A percentile compares a stretch with the other conserved stretches of the same genome.
Conservation (phyloP, 768 basidiomycete genomes). For the Inosperma sp. region DNA sequence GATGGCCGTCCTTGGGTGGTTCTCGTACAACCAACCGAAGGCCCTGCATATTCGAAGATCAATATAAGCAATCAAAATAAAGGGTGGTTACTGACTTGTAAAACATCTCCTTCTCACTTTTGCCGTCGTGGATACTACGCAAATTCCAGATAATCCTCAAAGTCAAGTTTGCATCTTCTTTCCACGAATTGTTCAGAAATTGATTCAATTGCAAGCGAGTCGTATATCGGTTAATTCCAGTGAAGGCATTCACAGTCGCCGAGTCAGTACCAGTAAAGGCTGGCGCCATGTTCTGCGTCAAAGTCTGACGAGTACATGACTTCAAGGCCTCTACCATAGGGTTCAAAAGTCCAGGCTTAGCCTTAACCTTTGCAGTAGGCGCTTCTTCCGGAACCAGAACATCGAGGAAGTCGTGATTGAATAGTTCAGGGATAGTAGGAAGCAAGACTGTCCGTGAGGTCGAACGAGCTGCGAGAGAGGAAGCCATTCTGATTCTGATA, state of each 20-base stretch:
- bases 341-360: slow-evolving; percentile 31
- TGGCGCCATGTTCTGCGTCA: slow-evolving; percentile 48
- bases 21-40: slow-evolving; percentile 64
- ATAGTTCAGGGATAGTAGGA: slow-evolving; percentile 56
- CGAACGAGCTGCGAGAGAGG: slow-evolving; percentile 12
- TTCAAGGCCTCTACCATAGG: slow-evolving; percentile 55
- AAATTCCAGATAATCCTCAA: slow-evolving; percentile 64
- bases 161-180: slow-evolving; percentile 52
- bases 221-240: slow-evolving; percentile 31
- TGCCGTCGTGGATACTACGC: slow-evolving; percentile 69
- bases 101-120: slow-evolving; percentile 54
- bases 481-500: slow-evolving; percentile 16
- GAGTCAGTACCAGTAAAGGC: slow-evolving; percentile 50
- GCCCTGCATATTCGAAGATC: slow-evolving; percentile 30
- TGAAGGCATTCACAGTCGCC: slow-evolving; percentile 54
- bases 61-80: neutral
- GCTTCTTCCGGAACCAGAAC: slow-evolving; percentile 41
- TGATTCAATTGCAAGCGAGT: slow-evolving; percentile 23
- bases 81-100: slow-evolving; percentile 33
- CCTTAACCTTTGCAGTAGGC: neutral
- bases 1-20: slow-evolving; percentile 69
- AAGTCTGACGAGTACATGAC: slow-evolving; percentile 37
- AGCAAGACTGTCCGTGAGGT: slow-evolving; percentile 46
- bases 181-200: slow-evolving; percentile 50
- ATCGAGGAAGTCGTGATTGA: slow-evolving; percentile 52